phyloP scores from a whole-genome alignment of 139 green algal species.

The Closterium sp. region DNA sequence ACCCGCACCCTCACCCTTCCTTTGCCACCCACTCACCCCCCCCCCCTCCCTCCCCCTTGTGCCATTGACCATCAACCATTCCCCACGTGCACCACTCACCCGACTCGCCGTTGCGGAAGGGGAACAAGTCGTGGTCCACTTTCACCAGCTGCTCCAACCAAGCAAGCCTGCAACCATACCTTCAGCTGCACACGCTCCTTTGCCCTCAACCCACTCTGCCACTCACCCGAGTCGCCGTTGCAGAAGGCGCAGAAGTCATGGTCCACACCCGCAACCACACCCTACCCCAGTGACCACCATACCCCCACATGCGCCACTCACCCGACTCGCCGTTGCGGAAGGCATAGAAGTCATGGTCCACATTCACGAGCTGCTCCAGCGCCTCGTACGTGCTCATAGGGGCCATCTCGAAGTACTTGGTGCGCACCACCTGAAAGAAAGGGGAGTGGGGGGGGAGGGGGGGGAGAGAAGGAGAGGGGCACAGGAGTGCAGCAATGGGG shows the following conservation, averaged over 20 bases:
- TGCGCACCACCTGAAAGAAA: constrained; percentile 37
- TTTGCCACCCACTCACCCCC: too few species aligned
- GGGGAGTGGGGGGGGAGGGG: neutral
- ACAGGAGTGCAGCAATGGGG: too few species aligned
- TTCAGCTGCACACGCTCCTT: too few species aligned
- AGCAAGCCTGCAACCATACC: too few species aligned
- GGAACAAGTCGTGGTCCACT: constrained; percentile 14
- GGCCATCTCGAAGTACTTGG: constrained; percentile 54
- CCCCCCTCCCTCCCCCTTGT: too few species aligned
- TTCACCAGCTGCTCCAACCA: neutral
- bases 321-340: constrained; percentile 46
- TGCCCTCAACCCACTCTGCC: too few species aligned
- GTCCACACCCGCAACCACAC: constrained; percentile 42
- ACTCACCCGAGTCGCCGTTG: constrained; percentile 35
- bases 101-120: constrained; percentile 54
- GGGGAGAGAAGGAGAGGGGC: neutral
- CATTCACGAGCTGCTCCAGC: constrained; percentile 46
- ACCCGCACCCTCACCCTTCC: too few species aligned
- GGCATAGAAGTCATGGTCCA: constrained; percentile 58
- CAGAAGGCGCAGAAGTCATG: constrained; percentile 58
- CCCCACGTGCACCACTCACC: too few species aligned
- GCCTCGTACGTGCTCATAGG: constrained; percentile 47
- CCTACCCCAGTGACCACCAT: too few species aligned
- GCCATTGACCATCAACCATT: too few species aligned
- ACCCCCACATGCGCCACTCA: constrained; percentile 27